Conservation (phyloP, 1,139 yeast genomes). For the Taiozyma sp. region DNA sequence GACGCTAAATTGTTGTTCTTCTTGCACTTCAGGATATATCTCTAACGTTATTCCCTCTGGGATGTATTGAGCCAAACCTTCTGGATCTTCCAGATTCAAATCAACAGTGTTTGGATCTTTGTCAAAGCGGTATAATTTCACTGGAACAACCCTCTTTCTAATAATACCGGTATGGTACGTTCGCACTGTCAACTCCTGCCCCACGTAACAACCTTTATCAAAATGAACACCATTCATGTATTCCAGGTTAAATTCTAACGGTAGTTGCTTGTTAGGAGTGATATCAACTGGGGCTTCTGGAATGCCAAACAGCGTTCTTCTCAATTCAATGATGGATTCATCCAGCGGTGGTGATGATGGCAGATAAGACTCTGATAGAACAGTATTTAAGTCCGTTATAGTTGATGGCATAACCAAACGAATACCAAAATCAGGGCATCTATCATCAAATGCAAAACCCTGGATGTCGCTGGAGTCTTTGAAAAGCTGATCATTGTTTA, state of each 20-base stretch:
- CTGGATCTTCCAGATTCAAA: conserved; percentile 15
- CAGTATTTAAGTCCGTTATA: conserved; percentile 9
- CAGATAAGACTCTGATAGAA: conserved; percentile 21
- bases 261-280: conserved; percentile 49
- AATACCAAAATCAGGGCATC: conserved; percentile 73
- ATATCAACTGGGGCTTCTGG: conserved; percentile 53
- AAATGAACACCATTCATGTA: conserved; percentile 76
- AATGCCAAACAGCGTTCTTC: conserved; percentile 57
- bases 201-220: conserved; percentile 92
- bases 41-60: conserved; percentile 13
- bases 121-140: conserved; percentile 36
- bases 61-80: conserved; percentile 19
- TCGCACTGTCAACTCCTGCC: conserved; percentile 91
- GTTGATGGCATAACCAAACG: conserved; percentile 44
- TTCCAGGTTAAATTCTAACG: conserved; percentile 83
- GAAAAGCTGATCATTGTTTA: conserved; percentile 35
- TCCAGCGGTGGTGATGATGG: conserved; percentile 20
- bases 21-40: conserved; percentile 11
- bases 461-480: conserved; percentile 23
- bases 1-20: conserved; percentile 10
- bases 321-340: conserved; percentile 30
- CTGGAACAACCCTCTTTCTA: conserved; percentile 76
- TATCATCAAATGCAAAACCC: conserved; percentile 44
- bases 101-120: conserved; percentile 11
- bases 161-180: conserved; percentile 80